Evolutionary conservation across 306 rosid genomes (phyloP).

Genomic region (Astragalus membranaceus): DNA sequence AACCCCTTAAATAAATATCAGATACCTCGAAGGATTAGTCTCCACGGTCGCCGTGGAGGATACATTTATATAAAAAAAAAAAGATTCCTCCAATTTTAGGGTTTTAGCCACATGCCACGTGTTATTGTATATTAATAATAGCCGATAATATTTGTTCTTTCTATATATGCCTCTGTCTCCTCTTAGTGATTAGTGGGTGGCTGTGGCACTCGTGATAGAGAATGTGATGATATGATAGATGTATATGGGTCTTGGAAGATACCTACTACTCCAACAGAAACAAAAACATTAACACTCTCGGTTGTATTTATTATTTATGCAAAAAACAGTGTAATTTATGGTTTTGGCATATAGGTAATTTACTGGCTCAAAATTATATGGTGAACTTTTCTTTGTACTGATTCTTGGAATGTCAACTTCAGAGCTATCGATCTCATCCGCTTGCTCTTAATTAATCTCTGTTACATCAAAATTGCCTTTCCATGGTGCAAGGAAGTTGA

Average conservation of each 20-base stretch:
- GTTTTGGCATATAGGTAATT: neutral
- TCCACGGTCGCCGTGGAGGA: too few relatives aligned
- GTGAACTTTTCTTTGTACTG: constrained; percentile 25
- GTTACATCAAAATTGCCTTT: constrained; percentile 12
- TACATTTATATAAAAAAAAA: too few relatives aligned
- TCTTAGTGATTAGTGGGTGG: neutral
- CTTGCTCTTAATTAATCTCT: neutral
- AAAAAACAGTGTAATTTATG: neutral
- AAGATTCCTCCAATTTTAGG: constrained; percentile 8
- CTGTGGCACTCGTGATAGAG: neutral
- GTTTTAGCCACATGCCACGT: constrained; percentile 8
- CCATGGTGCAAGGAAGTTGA: neutral
- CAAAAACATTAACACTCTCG: neutral
- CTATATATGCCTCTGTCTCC: neutral
- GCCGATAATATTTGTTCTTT: constrained; percentile 2
- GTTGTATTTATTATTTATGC: neutral
- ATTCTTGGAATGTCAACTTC: constrained; percentile 24
- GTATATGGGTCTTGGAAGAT: neutral
- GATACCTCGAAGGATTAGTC: too few relatives aligned
- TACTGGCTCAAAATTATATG: constrained; percentile 14
- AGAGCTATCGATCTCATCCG: neutral
- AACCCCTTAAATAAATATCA: too few relatives aligned
- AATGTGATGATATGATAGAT: neutral
- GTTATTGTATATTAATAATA: neutral
- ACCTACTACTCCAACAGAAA: neutral